Conservation (phyloP, 331 rosid species). For the Pyracantha coccinea region DNA sequence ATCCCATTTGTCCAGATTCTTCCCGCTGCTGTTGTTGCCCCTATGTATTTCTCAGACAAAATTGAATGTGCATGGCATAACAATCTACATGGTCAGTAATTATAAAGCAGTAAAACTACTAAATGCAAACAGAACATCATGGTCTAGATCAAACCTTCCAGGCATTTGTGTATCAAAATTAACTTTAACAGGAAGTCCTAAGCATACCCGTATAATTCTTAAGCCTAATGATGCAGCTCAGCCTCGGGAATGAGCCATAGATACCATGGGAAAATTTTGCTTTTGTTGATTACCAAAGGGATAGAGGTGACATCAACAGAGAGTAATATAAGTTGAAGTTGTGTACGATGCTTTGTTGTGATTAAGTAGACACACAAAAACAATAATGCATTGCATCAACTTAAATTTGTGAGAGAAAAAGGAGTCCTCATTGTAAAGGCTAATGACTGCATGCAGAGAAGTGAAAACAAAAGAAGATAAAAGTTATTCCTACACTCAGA, state of each 20-base stretch:
- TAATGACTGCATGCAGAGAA: background rate
- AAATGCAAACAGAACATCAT: background rate
- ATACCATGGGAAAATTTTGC: background rate
- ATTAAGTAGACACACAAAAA: background rate
- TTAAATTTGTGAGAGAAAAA: background rate
- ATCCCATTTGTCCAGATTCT: slow-evolving; percentile 35
- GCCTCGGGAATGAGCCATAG: background rate
- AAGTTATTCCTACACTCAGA: slow-evolving; percentile 47
- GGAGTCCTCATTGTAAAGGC: background rate
- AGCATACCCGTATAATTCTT: background rate
- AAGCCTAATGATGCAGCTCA: background rate
- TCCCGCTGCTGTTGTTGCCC: no score
- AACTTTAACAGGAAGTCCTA: background rate
- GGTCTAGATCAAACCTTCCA: background rate
- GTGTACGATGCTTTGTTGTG: background rate
- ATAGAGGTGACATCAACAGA: background rate
- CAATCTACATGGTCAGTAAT: background rate
- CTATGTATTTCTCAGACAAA: no score
- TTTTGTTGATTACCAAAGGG: background rate
- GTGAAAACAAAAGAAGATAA: slow-evolving; percentile 6
- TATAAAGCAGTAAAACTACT: background rate
- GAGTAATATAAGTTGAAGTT: background rate
- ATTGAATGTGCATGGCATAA: slow-evolving; percentile 14
- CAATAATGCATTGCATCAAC: background rate
- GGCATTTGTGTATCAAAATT: background rate